Conservation (phyloP, 176 grass and related monocot genomes). For the Thalia dealbata region DNA sequence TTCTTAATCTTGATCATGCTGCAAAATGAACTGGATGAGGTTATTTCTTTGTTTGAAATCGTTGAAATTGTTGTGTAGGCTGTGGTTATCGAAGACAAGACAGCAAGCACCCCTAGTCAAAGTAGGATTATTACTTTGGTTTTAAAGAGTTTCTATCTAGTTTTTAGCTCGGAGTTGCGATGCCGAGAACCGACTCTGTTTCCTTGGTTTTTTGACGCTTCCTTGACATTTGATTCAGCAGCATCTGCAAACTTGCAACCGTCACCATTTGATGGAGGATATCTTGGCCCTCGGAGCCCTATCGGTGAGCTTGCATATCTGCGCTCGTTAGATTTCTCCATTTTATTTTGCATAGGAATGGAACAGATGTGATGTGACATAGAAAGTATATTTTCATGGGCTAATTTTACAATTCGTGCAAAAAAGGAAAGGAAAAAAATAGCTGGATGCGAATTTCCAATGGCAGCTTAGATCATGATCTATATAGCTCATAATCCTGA, state of each 20-base stretch:
- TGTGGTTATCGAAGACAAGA: constrained; percentile 55
- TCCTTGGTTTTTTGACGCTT: neutral
- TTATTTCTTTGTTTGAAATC: neutral
- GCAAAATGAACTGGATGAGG: too few species aligned
- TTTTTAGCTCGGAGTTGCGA: too few species aligned
- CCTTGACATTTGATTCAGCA: constrained; percentile 35
- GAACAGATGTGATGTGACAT: neutral
- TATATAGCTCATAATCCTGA: neutral
- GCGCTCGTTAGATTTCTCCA: neutral
- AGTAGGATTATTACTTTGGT: constrained; percentile 21
- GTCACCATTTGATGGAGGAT: constrained; percentile 42
- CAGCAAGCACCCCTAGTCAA: constrained; percentile 17
- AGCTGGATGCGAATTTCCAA: neutral
- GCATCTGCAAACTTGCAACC: constrained; percentile 50
- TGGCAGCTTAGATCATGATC: neutral
- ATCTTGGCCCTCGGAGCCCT: constrained; percentile 43
- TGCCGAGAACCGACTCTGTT: neutral
- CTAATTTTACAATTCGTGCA: too few species aligned
- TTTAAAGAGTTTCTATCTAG: neutral
- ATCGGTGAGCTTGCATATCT: constrained; percentile 24
- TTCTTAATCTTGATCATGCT: neutral
- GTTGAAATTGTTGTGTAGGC: constrained; percentile 34
- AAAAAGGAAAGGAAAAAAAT: neutral
- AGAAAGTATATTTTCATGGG: neutral
- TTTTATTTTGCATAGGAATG: neutral